A percentile compares a stretch with the other conserved stretches of the same genome.
Evolutionary conservation across 306 rosid species (phyloP).

Genomic region (Glycine latifolia): DNA sequence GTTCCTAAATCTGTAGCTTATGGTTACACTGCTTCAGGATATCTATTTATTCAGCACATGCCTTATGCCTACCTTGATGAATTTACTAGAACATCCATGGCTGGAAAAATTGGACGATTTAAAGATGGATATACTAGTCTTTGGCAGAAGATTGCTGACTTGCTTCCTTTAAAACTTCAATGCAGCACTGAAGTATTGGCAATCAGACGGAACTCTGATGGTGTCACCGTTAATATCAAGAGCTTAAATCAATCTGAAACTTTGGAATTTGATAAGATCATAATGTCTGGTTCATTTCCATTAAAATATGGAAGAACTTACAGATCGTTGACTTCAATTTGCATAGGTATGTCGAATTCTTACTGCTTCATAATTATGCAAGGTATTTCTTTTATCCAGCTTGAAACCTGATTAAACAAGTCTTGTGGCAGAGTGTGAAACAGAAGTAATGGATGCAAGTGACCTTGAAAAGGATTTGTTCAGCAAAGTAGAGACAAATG

Average conservation of each 20-base stretch:
- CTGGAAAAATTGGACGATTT: slow-evolving; percentile 88
- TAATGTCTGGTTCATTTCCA: slow-evolving; percentile 84
- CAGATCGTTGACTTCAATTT: slow-evolving; percentile 50
- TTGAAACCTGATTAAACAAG: slow-evolving; percentile 37
- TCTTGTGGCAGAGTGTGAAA: slow-evolving; percentile 61
- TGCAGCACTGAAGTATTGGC: slow-evolving; percentile 74
- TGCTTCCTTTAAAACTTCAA: slow-evolving; percentile 68
- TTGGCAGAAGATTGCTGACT: slow-evolving; percentile 75
- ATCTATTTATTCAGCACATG: slow-evolving; percentile 85
- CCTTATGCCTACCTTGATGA: slow-evolving; percentile 94
- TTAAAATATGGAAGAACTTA: slow-evolving; percentile 69
- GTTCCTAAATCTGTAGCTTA: slow-evolving; percentile 92
- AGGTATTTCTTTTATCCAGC: neutral
- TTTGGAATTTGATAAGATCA: slow-evolving; percentile 80
- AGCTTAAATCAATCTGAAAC: slow-evolving; percentile 52
- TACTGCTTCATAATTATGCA: neutral
- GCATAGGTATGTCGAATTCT: slow-evolving; percentile 57
- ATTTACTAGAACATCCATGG: slow-evolving; percentile 94
- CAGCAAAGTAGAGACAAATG: slow-evolving; percentile 86
- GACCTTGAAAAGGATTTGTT: slow-evolving; percentile 79
- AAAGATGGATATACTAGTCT: slow-evolving; percentile 81
- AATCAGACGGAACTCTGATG: slow-evolving; percentile 57
- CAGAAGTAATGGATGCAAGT: slow-evolving; percentile 75
- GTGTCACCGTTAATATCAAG: slow-evolving; percentile 54
- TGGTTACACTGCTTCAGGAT: slow-evolving; percentile 97